These are phyloP conservation scores for Ophiosphaerella narmari DNA, from an alignment of 2,329 filamentous ascomycete genomes.

Conservation along the genomic window DNA sequence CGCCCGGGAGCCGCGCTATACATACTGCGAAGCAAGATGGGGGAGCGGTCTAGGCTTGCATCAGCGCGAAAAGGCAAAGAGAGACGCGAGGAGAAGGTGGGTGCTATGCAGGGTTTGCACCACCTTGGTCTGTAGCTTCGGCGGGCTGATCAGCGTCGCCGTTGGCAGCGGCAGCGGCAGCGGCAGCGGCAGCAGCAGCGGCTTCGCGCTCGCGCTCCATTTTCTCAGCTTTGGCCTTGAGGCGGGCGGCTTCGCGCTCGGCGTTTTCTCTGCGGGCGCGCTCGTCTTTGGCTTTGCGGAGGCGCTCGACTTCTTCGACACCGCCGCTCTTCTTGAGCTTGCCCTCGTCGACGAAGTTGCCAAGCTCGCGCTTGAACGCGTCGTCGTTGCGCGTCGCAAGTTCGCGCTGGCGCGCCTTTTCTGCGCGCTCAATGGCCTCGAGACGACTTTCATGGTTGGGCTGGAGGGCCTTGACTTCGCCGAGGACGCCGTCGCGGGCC, in stretches of 20 bases:
- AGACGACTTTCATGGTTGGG: slow-evolving; percentile 92
- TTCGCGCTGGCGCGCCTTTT: slow-evolving; percentile 88
- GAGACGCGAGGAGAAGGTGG: slow-evolving; percentile 21
- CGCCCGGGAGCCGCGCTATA: slow-evolving; percentile 20
- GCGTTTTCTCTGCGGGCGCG: slow-evolving; percentile 76
- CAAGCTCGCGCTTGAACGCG: slow-evolving; percentile 84
- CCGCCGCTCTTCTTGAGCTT: slow-evolving; percentile 96
- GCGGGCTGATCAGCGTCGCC: slow-evolving; percentile 16
- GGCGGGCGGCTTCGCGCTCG: slow-evolving; percentile 58
- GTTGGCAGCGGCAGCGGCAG: slow-evolving; percentile 32
- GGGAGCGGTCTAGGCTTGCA: slow-evolving; percentile 20
- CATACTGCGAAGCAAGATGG: slow-evolving; percentile 9
- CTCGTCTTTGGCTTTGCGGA: slow-evolving; percentile 84
- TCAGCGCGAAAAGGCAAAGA: slow-evolving; percentile 28
- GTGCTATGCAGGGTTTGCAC: slow-evolving; percentile 39
- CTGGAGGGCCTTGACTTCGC: slow-evolving; percentile 89
- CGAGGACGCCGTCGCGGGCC: slow-evolving; percentile 88
- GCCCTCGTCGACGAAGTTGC: slow-evolving; percentile 82
- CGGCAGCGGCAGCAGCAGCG: slow-evolving; percentile 37
- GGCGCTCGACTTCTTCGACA: slow-evolving; percentile 88
- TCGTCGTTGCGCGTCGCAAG: slow-evolving; percentile 74
- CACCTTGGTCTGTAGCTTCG: slow-evolving; percentile 37
- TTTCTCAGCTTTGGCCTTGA: slow-evolving; percentile 52
- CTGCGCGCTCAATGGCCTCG: slow-evolving; percentile 96
- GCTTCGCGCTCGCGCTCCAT: slow-evolving; percentile 37